Conservation (phyloP, 176 grass and related monocot species). For the Leersia perrieri region DNA sequence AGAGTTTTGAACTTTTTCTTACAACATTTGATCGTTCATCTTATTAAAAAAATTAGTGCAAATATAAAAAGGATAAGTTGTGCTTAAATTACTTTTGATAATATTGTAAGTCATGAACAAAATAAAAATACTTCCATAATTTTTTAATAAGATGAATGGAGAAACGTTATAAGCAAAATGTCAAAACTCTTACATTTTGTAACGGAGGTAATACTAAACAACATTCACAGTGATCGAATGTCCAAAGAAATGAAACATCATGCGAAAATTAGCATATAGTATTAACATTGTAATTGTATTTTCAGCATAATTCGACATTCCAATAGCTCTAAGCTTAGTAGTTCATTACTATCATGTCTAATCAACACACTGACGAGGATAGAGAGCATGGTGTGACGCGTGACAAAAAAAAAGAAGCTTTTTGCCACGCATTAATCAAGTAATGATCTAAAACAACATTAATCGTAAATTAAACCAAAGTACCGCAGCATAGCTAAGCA, state of each 20-base stretch:
- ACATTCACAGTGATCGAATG: not conserved
- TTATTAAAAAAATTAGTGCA: too few relatives aligned
- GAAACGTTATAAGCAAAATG: too few relatives aligned
- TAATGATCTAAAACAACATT: not conserved
- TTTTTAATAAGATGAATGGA: too few relatives aligned
- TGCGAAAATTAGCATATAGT: not conserved
- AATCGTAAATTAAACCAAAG: not conserved
- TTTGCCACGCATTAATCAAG: not conserved
- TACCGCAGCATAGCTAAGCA: not conserved
- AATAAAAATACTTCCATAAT: too few relatives aligned
- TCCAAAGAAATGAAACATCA: not conserved
- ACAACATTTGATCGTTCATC: too few relatives aligned
- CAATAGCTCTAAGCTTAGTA: not conserved
- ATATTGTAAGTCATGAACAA: too few relatives aligned
- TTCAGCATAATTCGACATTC: not conserved
- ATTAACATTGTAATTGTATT: not conserved
- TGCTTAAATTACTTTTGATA: too few relatives aligned
- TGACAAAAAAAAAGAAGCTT: not conserved
- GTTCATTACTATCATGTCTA: not conserved
- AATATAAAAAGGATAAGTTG: too few relatives aligned
- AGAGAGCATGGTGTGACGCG: not conserved
- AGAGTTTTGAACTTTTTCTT: too few relatives aligned
- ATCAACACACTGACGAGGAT: constrained; percentile 3
- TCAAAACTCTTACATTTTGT: too few relatives aligned
- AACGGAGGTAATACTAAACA: not conserved